A percentile compares a stretch with the other conserved stretches of the same genome.
These are phyloP conservation scores for Fraxinus dipetala DNA, from an alignment of 305 asterid species.

Conservation along the genomic window DNA sequence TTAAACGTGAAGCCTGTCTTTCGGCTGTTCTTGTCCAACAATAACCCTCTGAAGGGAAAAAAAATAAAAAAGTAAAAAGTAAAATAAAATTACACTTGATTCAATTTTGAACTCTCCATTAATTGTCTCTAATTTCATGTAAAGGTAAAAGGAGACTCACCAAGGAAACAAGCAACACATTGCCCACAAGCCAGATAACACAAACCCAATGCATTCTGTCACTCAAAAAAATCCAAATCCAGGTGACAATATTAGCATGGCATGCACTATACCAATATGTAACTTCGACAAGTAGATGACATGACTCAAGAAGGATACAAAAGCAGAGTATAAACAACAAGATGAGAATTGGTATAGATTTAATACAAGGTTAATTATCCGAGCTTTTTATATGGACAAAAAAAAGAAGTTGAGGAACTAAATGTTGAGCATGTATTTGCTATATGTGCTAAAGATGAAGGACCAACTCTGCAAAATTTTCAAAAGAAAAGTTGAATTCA, in stretches of 20 bases:
- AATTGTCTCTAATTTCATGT: background rate
- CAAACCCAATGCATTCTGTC: conserved; percentile 69
- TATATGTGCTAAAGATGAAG: background rate
- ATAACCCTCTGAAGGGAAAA: conserved; percentile 61
- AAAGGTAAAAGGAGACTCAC: conserved; percentile 17
- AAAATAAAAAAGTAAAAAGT: conserved; percentile 32
- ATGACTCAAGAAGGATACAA: background rate
- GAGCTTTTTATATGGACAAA: background rate
- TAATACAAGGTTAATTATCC: background rate
- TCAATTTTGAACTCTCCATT: background rate
- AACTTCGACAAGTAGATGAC: background rate
- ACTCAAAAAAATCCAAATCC: background rate
- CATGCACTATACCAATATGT: background rate
- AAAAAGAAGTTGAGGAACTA: background rate
- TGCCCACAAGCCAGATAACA: conserved; percentile 83
- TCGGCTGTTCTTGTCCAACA: conserved; percentile 98
- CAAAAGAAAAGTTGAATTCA: conserved; percentile 31
- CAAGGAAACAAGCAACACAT: conserved; percentile 72
- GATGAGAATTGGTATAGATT: background rate
- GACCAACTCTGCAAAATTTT: background rate
- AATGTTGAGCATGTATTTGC: background rate
- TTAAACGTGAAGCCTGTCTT: conserved; percentile 77
- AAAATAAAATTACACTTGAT: background rate
- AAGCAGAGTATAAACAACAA: background rate
- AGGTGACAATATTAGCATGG: background rate